Percentiles rank a stretch among this genome's conserved stretches.
These are phyloP conservation scores for Phytophthora pini DNA, from an alignment of 352 stramenopile genomes.

Conservation along the genomic window DNA sequence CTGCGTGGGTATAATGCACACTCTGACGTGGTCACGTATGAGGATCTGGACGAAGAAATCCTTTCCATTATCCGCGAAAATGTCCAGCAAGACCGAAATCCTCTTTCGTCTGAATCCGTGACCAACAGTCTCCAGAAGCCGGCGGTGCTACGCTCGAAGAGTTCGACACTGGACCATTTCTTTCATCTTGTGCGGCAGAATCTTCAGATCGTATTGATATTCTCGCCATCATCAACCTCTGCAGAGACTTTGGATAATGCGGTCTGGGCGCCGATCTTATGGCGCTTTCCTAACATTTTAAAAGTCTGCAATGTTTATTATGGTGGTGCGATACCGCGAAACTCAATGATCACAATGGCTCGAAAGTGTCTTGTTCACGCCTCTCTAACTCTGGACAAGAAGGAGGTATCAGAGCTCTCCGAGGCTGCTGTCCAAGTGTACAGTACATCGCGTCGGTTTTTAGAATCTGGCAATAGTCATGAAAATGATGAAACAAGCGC, in stretches of 20 bases:
- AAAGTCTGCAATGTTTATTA: constrained; percentile 50
- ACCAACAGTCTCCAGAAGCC: not conserved
- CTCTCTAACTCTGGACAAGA: constrained; percentile 20
- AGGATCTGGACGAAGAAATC: constrained; percentile 60
- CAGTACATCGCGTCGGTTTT: constrained; percentile 27
- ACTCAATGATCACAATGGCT: constrained; percentile 44
- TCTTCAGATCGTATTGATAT: constrained; percentile 63
- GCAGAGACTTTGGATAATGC: no score
- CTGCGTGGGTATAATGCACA: constrained; percentile 47
- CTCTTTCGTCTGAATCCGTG: not conserved
- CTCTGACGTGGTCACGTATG: constrained; percentile 53
- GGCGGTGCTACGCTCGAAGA: constrained; percentile 47
- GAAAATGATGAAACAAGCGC: not conserved
- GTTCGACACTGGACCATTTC: constrained; percentile 56
- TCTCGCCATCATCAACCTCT: constrained; percentile 22
- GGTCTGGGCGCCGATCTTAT: constrained; percentile 39
- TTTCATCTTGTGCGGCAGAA: constrained; percentile 45
- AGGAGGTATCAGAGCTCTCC: constrained; percentile 42
- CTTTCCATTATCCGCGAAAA: constrained; percentile 45
- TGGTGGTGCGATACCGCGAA: constrained; percentile 53
- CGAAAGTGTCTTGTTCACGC: constrained; percentile 46
- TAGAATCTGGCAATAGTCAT: not conserved
- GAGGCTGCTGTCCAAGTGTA: constrained; percentile 55
- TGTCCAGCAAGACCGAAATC: constrained; percentile 21
- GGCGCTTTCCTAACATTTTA: constrained; percentile 48